A percentile compares a stretch with the other conserved stretches of the same genome.
These are phyloP conservation scores for Termitomyces sp. DNA, from an alignment of 768 basidiomycete genomes.

Conservation along the genomic window DNA sequence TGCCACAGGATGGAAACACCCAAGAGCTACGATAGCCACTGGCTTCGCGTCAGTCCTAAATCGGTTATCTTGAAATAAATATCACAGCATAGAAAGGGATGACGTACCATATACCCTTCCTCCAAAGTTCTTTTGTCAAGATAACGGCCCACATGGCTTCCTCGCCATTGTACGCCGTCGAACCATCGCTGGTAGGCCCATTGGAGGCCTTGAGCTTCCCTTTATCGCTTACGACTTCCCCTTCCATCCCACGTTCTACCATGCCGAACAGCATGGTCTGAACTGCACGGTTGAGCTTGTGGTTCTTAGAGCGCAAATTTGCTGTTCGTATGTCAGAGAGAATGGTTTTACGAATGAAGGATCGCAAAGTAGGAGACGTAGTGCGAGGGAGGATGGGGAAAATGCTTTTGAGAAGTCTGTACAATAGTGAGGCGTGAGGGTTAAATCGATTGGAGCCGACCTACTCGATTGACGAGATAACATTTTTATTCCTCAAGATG, in stretches of 20 bases:
- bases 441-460: conserved; percentile 22
- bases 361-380: conserved; percentile 75
- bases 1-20: conserved; percentile 87
- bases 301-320: conserved; percentile 83
- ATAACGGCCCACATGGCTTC: conserved; percentile 99
- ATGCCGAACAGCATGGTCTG: conserved; percentile 95
- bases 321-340: conserved; percentile 89
- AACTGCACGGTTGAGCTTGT: conserved; percentile 93
- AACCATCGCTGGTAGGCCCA: conserved; percentile 30
- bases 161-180: conserved; percentile 46
- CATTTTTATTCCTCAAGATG: conserved; percentile 88
- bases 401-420: conserved; percentile 81
- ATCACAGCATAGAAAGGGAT: not conserved
- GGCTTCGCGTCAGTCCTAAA: conserved; percentile 84
- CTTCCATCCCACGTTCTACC: conserved; percentile 90
- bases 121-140: conserved; percentile 90
- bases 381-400: conserved; percentile 96
- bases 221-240: conserved; percentile 77
- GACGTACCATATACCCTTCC: conserved; percentile 79
- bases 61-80: not conserved
- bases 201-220: conserved; percentile 54
- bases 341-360: conserved; percentile 89
- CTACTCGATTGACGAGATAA: conserved; percentile 89
- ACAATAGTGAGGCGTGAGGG: not conserved
- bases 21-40: conserved; percentile 85